Evolutionary conservation across 768 basidiomycete genomes (phyloP), one percentile per base, ranked within the genome.

Genomic region (Trametes cinnabarina): DNA sequence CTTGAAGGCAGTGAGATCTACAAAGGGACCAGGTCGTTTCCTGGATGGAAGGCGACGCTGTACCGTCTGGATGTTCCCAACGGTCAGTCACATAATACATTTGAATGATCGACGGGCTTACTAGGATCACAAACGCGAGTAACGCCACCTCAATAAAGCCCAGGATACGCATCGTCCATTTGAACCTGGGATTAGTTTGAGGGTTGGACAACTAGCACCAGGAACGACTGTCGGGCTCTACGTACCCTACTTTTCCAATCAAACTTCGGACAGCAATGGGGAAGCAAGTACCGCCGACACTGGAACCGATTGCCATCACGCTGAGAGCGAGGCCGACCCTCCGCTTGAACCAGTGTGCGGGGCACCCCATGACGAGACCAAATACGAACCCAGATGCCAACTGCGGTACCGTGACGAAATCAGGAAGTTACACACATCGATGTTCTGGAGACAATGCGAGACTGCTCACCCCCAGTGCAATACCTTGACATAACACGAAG

Each of bases 341-440:
- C 55, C 73, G 78, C 59, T 81, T 79, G 73, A 89, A 90, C 88
- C 88, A 90, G 67, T 90, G 88, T 1, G 85, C 79, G 3, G 87
- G 67, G 25, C 87, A 73, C 1, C 81, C 79, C 2, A 82, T 69
- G 3, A 82, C 79, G 0, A 85, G 84, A 4, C 83, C 82, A 44
- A 85, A 88, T 7, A 88, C 72, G 5, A 84, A 70, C 2, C 88
- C 87, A 25, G 58, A 63, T 9, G 63, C 53, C 17, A 69, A 42
- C 69, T 70, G 41, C 51, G 58, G 57, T 63, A 48, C n/a, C 23
- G 43, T 44, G 11, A 44, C 9, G 11, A 10, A 14, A 11, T 43
- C 41, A 22, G 9, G 41, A 7, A 43, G 19, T 23, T 10, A 7
- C 41, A 14, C 34, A 14, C 7, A 7, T 7, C 34, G 37, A 39